Base-by-base conservation (phyloP, 805 yeast species). In the Saturnispora kantuleensis region DNA sequence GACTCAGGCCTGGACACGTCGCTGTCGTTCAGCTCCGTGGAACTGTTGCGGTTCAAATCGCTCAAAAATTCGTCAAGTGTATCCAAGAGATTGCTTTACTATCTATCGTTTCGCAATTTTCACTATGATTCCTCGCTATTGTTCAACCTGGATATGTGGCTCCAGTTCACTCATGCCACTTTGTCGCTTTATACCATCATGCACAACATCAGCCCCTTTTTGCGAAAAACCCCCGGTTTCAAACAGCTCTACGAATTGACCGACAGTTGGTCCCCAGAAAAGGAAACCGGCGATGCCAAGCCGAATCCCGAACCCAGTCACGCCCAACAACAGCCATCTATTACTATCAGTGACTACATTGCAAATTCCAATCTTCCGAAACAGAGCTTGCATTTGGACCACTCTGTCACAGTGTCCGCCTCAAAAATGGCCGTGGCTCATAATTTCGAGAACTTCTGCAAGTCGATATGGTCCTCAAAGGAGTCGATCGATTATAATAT, bases 381-480 rank as follows among this genome's bases (percentile, higher is more conserved):
- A 38, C 36, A 34, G 15, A 16, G 31, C 5, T 28, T 31, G 4
- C 64, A 9, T 61, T 60, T 42, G 64, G 66, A 62, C 41, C 56
- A 64, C 3, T 60, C 69, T 6, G 63, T 67, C 4, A 47, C 70
- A 6, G 52, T 59, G 5, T 47, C 60, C 10, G 3, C 26, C 26
- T 6, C 26, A 6, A 21, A 21, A 21, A 21, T 21, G 26, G 67
- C 65, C 5, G 69, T 66, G 21, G 63, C 67, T 3, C 61, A 62
- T 41, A 67, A 67, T 44, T 65, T 67, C 45, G 69, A 66, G 41
- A 66, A 61, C 46, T 67, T 57, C 45, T 66, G 69, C 41, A 55
- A 54, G 18, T 44, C 57, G 18, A 56, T 59, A 35, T 47, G 65
- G 46, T 58, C 57, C 43, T 56, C 65, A 10, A 40, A 32, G 37